phyloP scores from a whole-genome alignment of 208 protist genomes.

The Leishmania tarentolae region DNA sequence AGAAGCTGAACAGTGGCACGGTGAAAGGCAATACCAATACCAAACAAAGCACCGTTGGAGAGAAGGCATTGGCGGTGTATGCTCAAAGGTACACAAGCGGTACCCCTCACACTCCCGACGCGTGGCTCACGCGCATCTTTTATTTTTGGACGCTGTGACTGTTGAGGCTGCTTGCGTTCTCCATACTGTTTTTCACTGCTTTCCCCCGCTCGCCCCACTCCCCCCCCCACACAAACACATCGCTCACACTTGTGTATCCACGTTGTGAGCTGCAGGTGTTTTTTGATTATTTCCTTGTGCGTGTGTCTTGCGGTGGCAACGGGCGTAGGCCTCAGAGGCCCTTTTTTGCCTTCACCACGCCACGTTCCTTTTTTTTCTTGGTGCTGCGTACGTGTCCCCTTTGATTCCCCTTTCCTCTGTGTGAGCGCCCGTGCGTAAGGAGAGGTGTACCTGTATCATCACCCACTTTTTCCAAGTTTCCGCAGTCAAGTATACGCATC shows the following conservation, averaged over 20 bases:
- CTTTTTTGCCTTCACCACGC: not conserved
- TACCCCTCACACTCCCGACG: not conserved
- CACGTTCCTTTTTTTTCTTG: not conserved
- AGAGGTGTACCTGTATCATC: not conserved
- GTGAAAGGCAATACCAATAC: not conserved
- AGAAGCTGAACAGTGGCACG: not conserved
- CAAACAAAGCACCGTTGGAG: not conserved
- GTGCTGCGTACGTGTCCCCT: not conserved
- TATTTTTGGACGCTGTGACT: not conserved
- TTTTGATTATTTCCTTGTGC: not conserved
- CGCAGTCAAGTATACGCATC: not conserved
- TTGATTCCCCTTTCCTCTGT: not conserved
- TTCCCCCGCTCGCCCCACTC: not conserved
- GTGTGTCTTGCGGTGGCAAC: not conserved
- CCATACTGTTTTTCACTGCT: not conserved
- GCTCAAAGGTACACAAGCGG: not conserved
- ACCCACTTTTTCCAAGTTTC: not conserved
- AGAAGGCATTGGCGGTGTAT: not conserved
- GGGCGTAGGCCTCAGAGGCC: not conserved
- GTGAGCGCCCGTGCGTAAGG: not conserved
- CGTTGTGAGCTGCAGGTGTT: not conserved
- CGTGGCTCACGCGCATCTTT: not conserved
- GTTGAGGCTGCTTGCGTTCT: not conserved
- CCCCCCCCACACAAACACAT: not conserved
- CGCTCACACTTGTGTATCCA: not conserved